These are phyloP conservation scores for Capsicum chinense DNA, from an alignment of 257 asterid species.

Conservation along the genomic window DNA sequence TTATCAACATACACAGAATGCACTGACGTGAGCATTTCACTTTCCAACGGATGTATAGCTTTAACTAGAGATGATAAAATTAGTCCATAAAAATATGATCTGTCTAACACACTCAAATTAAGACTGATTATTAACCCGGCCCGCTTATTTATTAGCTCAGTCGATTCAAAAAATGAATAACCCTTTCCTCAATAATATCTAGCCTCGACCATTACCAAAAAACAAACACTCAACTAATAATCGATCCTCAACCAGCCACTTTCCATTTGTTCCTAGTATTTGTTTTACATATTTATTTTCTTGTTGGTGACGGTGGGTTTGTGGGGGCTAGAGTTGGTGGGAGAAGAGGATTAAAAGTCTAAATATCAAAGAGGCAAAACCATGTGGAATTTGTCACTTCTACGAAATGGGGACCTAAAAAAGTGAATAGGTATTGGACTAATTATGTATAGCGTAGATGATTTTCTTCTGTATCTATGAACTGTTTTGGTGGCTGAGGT, in stretches of 20 bases:
- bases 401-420: neutral
- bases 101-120: too few relatives aligned
- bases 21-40: neutral
- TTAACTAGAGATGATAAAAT: too few relatives aligned
- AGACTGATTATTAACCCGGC: too few relatives aligned
- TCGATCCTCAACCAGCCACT: neutral
- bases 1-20: neutral
- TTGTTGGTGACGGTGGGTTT: conserved; percentile 25
- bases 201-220: neutral
- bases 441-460: neutral
- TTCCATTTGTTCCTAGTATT: neutral
- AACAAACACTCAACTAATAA: too few relatives aligned
- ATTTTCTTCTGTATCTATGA: neutral
- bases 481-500: conserved; percentile 15
- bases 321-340: conserved; percentile 29
- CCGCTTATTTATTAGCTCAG: too few relatives aligned
- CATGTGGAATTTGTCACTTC: conserved; percentile 21
- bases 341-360: neutral
- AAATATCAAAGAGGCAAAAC: conserved; percentile 11
- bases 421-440: neutral
- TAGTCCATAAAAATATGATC: too few relatives aligned
- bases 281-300: neutral
- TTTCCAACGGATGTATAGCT: too few relatives aligned
- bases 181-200: neutral
- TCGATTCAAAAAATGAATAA: too few relatives aligned